phyloP scores from a whole-genome alignment of 2,329 filamentous ascomycete species.

The Diatrype stigma region DNA sequence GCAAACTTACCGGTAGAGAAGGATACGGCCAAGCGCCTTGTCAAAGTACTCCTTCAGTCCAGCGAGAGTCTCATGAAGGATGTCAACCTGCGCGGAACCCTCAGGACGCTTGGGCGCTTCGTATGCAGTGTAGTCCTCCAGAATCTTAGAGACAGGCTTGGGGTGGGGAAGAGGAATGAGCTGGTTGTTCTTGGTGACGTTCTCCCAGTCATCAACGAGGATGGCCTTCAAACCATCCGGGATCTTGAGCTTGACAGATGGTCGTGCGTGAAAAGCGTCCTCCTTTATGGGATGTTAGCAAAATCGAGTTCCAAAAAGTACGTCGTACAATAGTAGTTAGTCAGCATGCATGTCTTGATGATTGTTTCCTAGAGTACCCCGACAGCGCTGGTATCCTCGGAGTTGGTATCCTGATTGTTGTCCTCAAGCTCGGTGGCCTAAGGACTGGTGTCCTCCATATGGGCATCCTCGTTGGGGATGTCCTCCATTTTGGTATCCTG shows the following conservation, averaged over 20 bases:
- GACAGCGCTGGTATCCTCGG: too few relatives aligned
- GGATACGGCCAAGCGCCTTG: conserved; percentile 77
- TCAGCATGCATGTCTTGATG: not conserved
- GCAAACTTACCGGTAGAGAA: conserved; percentile 67
- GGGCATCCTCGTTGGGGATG: too few relatives aligned
- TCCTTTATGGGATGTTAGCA: conserved; percentile 54
- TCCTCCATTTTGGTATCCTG: too few relatives aligned
- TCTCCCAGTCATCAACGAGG: conserved; percentile 98
- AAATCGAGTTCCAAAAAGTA: not conserved
- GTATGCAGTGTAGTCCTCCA: conserved; percentile 74
- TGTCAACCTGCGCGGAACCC: conserved; percentile 70
- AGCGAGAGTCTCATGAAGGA: conserved; percentile 82
- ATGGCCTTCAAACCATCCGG: conserved; percentile 88
- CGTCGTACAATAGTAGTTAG: not conserved
- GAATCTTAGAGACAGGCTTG: conserved; percentile 69
- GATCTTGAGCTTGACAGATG: conserved; percentile 79
- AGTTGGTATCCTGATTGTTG: too few relatives aligned
- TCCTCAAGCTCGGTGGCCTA: too few relatives aligned
- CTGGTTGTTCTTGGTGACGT: conserved; percentile 91
- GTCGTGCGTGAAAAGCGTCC: conserved; percentile 77
- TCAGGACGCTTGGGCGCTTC: conserved; percentile 62
- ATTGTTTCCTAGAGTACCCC: not conserved
- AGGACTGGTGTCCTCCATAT: too few relatives aligned
- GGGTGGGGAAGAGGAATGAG: conserved; percentile 79
- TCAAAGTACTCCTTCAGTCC: conserved; percentile 94